These are phyloP conservation scores for Termitomyces bulborhizus DNA, from an alignment of 768 basidiomycete species.

Conservation along the genomic window DNA sequence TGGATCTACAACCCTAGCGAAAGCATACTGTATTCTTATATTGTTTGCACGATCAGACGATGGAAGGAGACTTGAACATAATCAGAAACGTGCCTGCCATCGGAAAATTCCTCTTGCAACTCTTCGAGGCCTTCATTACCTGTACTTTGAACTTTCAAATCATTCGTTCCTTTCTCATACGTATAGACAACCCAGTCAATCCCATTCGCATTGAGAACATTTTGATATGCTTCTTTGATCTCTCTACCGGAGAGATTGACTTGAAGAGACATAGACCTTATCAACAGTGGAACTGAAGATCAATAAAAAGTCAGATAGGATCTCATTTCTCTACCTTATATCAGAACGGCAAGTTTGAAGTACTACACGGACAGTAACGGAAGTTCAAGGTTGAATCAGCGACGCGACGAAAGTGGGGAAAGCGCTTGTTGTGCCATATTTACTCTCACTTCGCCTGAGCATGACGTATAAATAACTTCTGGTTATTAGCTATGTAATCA, in stretches of 20 bases:
- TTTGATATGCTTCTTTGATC: constrained; percentile 67
- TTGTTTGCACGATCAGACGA: constrained; percentile 8
- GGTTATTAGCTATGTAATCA: too few species aligned
- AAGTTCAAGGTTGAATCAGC: background rate
- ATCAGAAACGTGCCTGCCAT: constrained; percentile 62
- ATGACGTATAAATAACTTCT: too few species aligned
- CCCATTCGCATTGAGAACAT: constrained; percentile 57
- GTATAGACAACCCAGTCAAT: constrained; percentile 80
- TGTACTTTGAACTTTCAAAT: constrained; percentile 80
- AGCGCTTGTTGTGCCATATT: constrained; percentile 6
- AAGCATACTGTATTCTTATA: constrained; percentile 88
- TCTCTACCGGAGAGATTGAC: constrained; percentile 73
- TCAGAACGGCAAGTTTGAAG: background rate
- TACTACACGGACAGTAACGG: background rate
- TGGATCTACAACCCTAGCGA: constrained; percentile 77
- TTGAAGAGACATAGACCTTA: constrained; percentile 61
- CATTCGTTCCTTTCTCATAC: constrained; percentile 76
- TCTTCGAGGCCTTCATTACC: constrained; percentile 89
- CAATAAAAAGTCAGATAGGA: background rate
- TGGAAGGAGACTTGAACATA: background rate
- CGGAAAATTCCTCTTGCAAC: constrained; percentile 90
- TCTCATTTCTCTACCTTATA: background rate
- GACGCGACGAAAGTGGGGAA: constrained; percentile 7
- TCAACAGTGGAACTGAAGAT: background rate
- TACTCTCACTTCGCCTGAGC: background rate